phyloP scores from a whole-genome alignment of 2,329 filamentous ascomycete species.

The Phoma sp. region DNA sequence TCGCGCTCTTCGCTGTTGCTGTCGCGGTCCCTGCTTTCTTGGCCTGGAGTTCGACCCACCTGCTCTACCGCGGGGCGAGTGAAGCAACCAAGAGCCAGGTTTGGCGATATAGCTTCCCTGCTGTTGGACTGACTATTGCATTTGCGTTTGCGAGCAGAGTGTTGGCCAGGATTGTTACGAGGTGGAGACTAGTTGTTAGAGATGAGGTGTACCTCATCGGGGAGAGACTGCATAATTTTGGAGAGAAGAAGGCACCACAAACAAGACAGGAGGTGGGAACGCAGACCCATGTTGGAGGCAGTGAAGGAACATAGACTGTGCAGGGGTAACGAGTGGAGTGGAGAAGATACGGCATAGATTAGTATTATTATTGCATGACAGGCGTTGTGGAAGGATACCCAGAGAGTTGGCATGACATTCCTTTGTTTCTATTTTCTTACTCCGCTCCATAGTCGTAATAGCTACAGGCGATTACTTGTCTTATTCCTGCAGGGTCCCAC shows the following conservation, averaged over 20 bases:
- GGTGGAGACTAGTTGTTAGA: constrained; percentile 82
- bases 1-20: constrained; percentile 67
- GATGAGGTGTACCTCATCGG: constrained; percentile 98
- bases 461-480: not conserved
- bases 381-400: constrained; percentile 16
- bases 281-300: not conserved
- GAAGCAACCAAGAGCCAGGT: constrained; percentile 58
- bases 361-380: not conserved
- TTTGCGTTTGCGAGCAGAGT: constrained; percentile 60
- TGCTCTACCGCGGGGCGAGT: constrained; percentile 50
- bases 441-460: not conserved
- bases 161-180: constrained; percentile 65
- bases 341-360: not conserved
- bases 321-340: not conserved
- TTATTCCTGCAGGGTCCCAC: not conserved
- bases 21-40: constrained; percentile 70
- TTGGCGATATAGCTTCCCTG: constrained; percentile 78
- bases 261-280: not conserved
- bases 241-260: constrained; percentile 57
- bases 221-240: constrained; percentile 93
- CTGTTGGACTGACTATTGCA: constrained; percentile 57
- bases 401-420: constrained; percentile 3
- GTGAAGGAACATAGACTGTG: not conserved
- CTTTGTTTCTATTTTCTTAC: constrained; percentile 4
- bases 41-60: constrained; percentile 61